phyloP scores from a whole-genome alignment of 2,329 filamentous ascomycete species.

The Epichloe uncinata region DNA sequence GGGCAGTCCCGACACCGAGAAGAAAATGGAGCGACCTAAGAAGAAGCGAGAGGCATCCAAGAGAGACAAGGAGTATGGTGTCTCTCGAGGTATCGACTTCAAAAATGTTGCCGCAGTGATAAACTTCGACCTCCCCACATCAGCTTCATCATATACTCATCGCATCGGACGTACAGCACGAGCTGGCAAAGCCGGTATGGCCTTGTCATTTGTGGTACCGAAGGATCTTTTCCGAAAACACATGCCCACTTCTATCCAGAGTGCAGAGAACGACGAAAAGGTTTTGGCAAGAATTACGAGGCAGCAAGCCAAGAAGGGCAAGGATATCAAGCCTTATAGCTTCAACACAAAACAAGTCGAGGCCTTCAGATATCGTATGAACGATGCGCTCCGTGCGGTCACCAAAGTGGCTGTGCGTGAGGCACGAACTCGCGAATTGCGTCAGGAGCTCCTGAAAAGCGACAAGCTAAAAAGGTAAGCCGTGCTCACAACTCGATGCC shows the following conservation, averaged over 20 bases:
- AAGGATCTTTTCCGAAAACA: conserved; percentile 75
- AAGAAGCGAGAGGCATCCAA: conserved; percentile 37
- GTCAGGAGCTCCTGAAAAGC: conserved; percentile 80
- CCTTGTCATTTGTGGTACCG: conserved; percentile 88
- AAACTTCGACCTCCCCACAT: conserved; percentile 89
- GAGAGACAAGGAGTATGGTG: conserved; percentile 75
- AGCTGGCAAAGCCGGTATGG: conserved; percentile 84
- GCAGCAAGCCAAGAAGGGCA: conserved; percentile 64
- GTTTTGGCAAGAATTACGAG: conserved; percentile 67
- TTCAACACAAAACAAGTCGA: conserved; percentile 94
- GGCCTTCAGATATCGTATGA: conserved; percentile 88
- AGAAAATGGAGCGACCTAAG: conserved; percentile 16
- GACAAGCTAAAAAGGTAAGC: conserved; percentile 70
- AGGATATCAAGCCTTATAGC: conserved; percentile 77
- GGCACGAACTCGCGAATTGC: conserved; percentile 74
- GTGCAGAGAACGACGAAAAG: conserved; percentile 72
- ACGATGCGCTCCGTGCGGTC: conserved; percentile 79
- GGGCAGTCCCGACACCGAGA: conserved; percentile 9
- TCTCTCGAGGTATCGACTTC: conserved; percentile 92
- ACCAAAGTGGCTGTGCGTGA: conserved; percentile 84
- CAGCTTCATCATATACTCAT: conserved; percentile 90
- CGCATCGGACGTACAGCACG: conserved; percentile 87
- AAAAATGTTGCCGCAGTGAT: conserved; percentile 87
- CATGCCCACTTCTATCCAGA: conserved; percentile 65
- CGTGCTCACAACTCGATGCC: not conserved